Conservation (phyloP, 140 eudicot genomes). For the Ambrosia hybrid region DNA sequence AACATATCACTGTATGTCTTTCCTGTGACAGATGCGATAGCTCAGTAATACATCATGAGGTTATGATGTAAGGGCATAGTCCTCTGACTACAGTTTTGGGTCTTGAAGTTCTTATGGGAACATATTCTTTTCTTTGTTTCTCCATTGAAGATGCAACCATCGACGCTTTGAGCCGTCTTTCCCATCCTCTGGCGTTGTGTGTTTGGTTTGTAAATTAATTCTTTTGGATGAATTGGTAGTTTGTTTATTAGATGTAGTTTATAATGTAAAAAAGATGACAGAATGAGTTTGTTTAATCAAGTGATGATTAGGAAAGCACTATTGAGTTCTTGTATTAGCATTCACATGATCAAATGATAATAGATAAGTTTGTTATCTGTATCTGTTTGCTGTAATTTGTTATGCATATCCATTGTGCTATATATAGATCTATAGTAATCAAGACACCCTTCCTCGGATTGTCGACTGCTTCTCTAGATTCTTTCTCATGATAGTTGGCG, state of each 20-base stretch:
- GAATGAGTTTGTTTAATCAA: constrained; percentile 1
- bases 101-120: constrained; percentile 31
- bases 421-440: too few species aligned
- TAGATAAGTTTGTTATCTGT: too few species aligned
- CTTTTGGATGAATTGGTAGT: constrained; percentile 22
- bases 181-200: neutral
- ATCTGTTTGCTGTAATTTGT: too few species aligned
- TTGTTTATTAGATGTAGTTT: constrained; percentile 28
- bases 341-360: too few species aligned
- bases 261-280: constrained; percentile 22
- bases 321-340: neutral
- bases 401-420: too few species aligned
- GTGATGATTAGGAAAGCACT: constrained; percentile 16
- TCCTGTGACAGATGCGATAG: constrained; percentile 6
- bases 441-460: too few species aligned
- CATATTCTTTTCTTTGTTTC: constrained; percentile 6
- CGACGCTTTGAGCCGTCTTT: constrained; percentile 9
- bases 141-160: neutral
- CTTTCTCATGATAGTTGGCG: too few species aligned
- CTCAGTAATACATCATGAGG: neutral
- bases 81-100: constrained; percentile 14
- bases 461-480: too few species aligned
- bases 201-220: constrained; percentile 31
- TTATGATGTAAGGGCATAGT: constrained; percentile 5
- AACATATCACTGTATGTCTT: constrained; percentile 4